A percentile compares a stretch with the other conserved stretches of the same genome.
Evolutionary conservation across 352 stramenopile genomes (phyloP).

Genomic region (Pythium periplocum): DNA sequence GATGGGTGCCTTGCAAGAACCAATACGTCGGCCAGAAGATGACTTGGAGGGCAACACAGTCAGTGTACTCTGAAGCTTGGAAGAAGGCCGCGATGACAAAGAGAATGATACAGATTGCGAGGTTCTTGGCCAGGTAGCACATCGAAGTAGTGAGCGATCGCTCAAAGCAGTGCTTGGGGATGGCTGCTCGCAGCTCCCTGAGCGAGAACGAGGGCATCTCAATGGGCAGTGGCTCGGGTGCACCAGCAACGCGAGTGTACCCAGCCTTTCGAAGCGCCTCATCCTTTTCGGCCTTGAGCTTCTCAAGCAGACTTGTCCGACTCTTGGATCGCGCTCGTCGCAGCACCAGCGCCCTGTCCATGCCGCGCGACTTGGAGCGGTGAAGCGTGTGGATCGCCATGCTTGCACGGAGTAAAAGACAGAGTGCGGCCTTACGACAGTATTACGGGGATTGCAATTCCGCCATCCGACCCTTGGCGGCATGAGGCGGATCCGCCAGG

Average conservation of each 20-base stretch:
- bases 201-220: constrained; percentile 75
- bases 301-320: no score
- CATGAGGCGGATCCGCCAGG: no score
- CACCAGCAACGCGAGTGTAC: constrained; percentile 55
- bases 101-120: constrained; percentile 81
- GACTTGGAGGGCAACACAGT: constrained; percentile 23
- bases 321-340: no score
- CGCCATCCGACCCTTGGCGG: no score
- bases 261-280: constrained; percentile 17
- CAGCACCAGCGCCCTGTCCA: no score
- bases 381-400: no score
- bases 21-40: constrained; percentile 85
- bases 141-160: constrained; percentile 88
- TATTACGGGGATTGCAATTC: no score
- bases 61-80: constrained; percentile 36
- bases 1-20: constrained; percentile 86
- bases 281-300: no score
- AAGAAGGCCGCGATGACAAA: constrained; percentile 81
- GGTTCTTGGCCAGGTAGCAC: constrained; percentile 88
- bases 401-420: no score
- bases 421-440: no score
- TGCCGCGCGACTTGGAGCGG: no score
- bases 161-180: constrained; percentile 94
- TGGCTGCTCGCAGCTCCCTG: constrained; percentile 77
- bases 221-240: constrained; percentile 67